These are phyloP conservation scores for Urochloa ruziziensis DNA, from an alignment of 176 grass and related monocot genomes.

Conservation along the genomic window DNA sequence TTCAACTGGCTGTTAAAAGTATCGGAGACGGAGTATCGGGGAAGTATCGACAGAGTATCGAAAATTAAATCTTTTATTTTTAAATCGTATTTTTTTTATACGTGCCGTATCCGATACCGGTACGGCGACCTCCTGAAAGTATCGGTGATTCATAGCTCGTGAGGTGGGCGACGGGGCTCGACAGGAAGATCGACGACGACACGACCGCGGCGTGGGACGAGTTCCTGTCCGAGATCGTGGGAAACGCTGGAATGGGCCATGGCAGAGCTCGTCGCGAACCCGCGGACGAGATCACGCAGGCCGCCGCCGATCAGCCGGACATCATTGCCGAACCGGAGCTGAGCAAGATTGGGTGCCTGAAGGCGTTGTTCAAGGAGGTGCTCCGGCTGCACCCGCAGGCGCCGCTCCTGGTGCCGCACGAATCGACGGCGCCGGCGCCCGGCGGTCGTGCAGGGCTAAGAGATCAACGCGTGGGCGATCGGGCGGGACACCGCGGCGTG, in stretches of 20 bases:
- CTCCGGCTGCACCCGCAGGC: conserved; percentile 22
- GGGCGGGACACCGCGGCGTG: conserved; percentile 36
- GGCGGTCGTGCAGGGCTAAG: conserved; percentile 21
- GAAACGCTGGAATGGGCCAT: conserved; percentile 47
- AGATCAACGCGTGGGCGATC: conserved; percentile 46
- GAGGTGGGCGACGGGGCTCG: conserved; percentile 13
- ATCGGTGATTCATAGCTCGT: no score
- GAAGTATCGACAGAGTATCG: no score
- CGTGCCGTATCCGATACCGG: no score
- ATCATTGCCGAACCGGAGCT: conserved; percentile 28
- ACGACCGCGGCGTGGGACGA: conserved; percentile 15
- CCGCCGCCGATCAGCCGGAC: not conserved
- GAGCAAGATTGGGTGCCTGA: conserved; percentile 23
- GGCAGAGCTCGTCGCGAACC: conserved; percentile 19
- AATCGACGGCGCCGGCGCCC: conserved; percentile 10
- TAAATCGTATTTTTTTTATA: no score
- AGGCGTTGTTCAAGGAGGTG: conserved; percentile 13
- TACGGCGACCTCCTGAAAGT: no score
- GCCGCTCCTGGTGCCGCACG: conserved; percentile 37
- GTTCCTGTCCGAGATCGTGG: conserved; percentile 30
- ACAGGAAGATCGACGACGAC: conserved; percentile 33
- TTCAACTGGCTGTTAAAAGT: no score
- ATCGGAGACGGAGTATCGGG: no score
- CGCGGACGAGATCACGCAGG: conserved; percentile 20
- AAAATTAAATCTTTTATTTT: no score